Conservation (phyloP, 257 asterid genomes). For the Nicotiana undulata region DNA sequence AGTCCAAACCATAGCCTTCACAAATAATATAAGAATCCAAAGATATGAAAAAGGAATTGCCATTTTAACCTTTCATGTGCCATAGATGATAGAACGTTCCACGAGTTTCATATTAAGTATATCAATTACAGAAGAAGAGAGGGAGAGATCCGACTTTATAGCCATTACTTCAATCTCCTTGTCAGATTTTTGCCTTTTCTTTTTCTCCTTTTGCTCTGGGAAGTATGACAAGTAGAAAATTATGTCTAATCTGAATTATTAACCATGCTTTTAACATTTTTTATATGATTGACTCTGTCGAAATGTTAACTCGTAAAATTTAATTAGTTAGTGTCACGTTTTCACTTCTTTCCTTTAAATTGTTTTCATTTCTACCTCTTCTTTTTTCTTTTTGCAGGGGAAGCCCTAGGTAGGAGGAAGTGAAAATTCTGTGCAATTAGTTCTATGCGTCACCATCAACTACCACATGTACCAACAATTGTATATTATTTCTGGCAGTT, state of each 20-base stretch:
- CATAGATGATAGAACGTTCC: not conserved
- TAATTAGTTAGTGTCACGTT: too few relatives aligned
- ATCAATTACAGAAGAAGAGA: not conserved
- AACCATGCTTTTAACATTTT: not conserved
- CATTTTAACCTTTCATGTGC: not conserved
- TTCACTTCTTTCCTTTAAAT: too few relatives aligned
- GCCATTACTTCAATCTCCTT: not conserved
- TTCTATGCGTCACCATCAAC: too few relatives aligned
- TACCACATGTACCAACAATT: too few relatives aligned
- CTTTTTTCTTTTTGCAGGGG: too few relatives aligned
- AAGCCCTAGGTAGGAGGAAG: too few relatives aligned
- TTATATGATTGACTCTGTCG: not conserved
- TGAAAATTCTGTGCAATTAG: too few relatives aligned
- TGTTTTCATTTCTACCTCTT: too few relatives aligned
- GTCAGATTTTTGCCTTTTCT: not conserved
- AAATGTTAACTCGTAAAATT: not conserved
- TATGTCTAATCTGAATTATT: not conserved
- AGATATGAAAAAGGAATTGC: not conserved
- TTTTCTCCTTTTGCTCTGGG: too few relatives aligned
- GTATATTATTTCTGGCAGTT: too few relatives aligned
- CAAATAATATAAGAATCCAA: not conserved
- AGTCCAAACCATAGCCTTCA: not conserved
- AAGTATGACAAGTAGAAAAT: not conserved
- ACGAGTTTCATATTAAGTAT: not conserved
- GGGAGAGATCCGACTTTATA: not conserved